Percentiles rank a stretch among this genome's conserved stretches.
Evolutionary conservation across 2,329 filamentous ascomycete genomes (phyloP).

Genomic region (Pseudonectria buxi): DNA sequence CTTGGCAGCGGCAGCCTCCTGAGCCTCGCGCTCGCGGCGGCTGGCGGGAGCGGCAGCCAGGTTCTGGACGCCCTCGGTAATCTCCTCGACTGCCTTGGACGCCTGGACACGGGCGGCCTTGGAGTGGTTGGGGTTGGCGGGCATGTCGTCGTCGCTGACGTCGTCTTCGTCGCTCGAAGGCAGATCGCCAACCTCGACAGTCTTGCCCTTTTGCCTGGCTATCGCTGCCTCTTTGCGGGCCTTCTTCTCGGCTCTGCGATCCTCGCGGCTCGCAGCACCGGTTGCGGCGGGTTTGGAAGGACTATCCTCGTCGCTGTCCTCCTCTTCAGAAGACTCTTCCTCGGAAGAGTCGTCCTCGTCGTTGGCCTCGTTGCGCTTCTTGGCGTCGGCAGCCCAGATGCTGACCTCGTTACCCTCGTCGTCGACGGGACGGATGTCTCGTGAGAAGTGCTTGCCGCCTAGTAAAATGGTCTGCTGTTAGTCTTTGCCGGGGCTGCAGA

Average conservation of each 20-base stretch:
- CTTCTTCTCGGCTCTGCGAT: slow-evolving; percentile 81
- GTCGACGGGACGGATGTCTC: slow-evolving; percentile 81
- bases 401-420: slow-evolving; percentile 81
- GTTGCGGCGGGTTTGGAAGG: slow-evolving; percentile 33
- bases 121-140: slow-evolving; percentile 87
- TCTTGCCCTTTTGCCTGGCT: slow-evolving; percentile 62
- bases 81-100: slow-evolving; percentile 42
- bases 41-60: slow-evolving; percentile 37
- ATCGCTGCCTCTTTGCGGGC: slow-evolving; percentile 87
- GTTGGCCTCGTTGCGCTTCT: slow-evolving; percentile 41
- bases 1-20: slow-evolving; percentile 81
- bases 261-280: slow-evolving; percentile 63
- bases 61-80: slow-evolving; percentile 50
- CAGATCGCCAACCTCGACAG: slow-evolving; percentile 77
- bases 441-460: slow-evolving; percentile 96
- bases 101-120: slow-evolving; percentile 62
- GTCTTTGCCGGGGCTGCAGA: slow-evolving; percentile 8
- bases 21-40: slow-evolving; percentile 59
- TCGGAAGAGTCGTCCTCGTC: slow-evolving; percentile 47
- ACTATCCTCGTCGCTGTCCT: slow-evolving; percentile 42
- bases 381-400: slow-evolving; percentile 69
- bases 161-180: slow-evolving; percentile 64
- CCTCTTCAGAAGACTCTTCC: slow-evolving; percentile 45
- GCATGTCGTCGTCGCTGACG: slow-evolving; percentile 56
- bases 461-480: slow-evolving; percentile 6